Evolutionary conservation across 306 rosid genomes (phyloP).

Genomic region (Boehmeria nivea): DNA sequence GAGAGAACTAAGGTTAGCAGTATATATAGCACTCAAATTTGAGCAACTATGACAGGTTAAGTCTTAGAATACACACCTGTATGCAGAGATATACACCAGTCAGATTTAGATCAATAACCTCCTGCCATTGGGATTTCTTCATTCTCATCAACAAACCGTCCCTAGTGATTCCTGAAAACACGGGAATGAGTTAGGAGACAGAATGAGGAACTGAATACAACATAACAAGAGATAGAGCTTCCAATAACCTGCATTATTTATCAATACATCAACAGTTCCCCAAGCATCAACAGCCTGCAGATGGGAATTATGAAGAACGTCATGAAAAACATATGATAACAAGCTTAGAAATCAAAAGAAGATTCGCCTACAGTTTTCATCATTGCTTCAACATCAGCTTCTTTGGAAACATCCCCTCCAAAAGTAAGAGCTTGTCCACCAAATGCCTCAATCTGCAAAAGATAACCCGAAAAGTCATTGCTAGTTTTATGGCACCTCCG

Average conservation of each 20-base stretch:
- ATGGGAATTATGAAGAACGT: constrained; percentile 33
- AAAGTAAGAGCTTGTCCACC: constrained; percentile 88
- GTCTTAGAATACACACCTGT: constrained; percentile 45
- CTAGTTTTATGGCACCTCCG: neutral
- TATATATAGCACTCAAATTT: constrained; percentile 6
- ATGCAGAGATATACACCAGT: constrained; percentile 87
- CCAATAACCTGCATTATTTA: constrained; percentile 79
- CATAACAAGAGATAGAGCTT: constrained; percentile 10
- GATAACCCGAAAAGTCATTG: constrained; percentile 18
- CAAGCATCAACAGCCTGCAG: constrained; percentile 84
- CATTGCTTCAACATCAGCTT: constrained; percentile 81
- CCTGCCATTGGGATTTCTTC: constrained; percentile 93
- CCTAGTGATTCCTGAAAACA: constrained; percentile 78
- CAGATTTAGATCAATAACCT: constrained; percentile 90
- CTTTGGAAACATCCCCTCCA: constrained; percentile 90
- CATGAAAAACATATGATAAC: constrained; percentile 18
- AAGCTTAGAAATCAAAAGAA: constrained; percentile 15
- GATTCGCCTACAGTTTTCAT: constrained; percentile 66
- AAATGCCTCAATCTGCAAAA: constrained; percentile 59
- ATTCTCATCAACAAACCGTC: constrained; percentile 94
- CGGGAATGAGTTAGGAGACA: constrained; percentile 17
- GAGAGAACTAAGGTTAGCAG: constrained; percentile 23
- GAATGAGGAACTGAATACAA: neutral
- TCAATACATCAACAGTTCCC: constrained; percentile 90
- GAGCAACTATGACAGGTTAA: constrained; percentile 13